Conservation (phyloP, 2,329 filamentous ascomycete genomes). For the Ascochyta fabae region DNA sequence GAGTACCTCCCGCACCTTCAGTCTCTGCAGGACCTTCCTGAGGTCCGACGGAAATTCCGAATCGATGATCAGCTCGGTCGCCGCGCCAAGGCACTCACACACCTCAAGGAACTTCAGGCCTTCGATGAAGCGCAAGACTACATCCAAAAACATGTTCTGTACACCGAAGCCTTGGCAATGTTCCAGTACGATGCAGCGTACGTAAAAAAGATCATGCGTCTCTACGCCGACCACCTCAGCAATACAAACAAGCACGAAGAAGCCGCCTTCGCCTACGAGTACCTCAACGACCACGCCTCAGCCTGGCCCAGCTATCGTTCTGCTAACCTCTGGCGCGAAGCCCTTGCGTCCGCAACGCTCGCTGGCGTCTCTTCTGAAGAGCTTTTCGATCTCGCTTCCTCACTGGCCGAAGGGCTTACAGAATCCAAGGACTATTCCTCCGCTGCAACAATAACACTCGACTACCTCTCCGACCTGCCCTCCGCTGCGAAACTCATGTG, state of each 20-base stretch:
- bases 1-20: slow-evolving; percentile 97
- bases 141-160: slow-evolving; percentile 78
- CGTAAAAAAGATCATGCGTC: slow-evolving; percentile 70
- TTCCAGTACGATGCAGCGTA: slow-evolving; percentile 81
- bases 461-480: slow-evolving; percentile 77
- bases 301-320: slow-evolving; percentile 85
- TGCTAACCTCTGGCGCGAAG: slow-evolving; percentile 89
- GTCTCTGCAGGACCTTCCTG: slow-evolving; percentile 75
- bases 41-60: slow-evolving; percentile 74
- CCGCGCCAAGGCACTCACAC: slow-evolving; percentile 75
- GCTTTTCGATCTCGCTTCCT: slow-evolving; percentile 71
- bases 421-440: slow-evolving; percentile 85
- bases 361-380: slow-evolving; percentile 64
- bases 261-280: slow-evolving; percentile 90
- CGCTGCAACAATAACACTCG: slow-evolving; percentile 79
- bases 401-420: slow-evolving; percentile 77
- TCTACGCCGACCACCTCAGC: slow-evolving; percentile 82
- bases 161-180: slow-evolving; percentile 76
- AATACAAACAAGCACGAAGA: slow-evolving; percentile 79
- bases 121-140: slow-evolving; percentile 84
- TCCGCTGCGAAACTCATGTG: slow-evolving; percentile 79
- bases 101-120: slow-evolving; percentile 74
- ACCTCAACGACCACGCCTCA: slow-evolving; percentile 72
- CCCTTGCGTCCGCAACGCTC: slow-evolving; percentile 78
- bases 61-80: slow-evolving; percentile 89